Evolutionary conservation across 1,284 basidiomycete genomes (phyloP).

Genomic region (Boletus sp.): DNA sequence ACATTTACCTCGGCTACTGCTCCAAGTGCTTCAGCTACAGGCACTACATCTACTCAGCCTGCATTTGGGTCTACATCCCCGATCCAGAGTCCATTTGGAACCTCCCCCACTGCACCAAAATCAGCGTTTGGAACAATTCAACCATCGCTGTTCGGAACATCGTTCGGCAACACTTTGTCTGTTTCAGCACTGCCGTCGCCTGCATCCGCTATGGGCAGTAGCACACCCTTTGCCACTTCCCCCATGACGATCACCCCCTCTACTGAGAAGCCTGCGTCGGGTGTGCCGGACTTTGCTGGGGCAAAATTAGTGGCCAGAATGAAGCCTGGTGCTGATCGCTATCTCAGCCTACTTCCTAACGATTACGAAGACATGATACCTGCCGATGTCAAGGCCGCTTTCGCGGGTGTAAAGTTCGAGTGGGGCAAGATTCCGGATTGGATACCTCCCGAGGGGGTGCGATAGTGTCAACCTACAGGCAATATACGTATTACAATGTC

Average conservation of each 20-base stretch:
- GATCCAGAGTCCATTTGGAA: constrained; percentile 35
- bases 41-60: constrained; percentile 27
- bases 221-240: constrained; percentile 33
- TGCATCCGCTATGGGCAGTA: constrained; percentile 23
- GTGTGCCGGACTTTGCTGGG: constrained; percentile 49
- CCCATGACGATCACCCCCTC: constrained; percentile 32
- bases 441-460: constrained; percentile 74
- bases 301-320: constrained; percentile 43
- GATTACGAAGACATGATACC: constrained; percentile 61
- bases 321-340: constrained; percentile 54
- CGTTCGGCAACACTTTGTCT: constrained; percentile 21
- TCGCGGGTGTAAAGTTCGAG: constrained; percentile 63
- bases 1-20: constrained; percentile 29
- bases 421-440: constrained; percentile 78
- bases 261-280: constrained; percentile 28
- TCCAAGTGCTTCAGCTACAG: constrained; percentile 17
- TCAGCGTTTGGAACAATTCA: constrained; percentile 38
- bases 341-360: constrained; percentile 60
- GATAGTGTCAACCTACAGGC: constrained; percentile 33
- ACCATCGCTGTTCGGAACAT: constrained; percentile 23
- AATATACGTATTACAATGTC: not conserved
- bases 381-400: constrained; percentile 58
- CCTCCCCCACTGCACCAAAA: constrained; percentile 25
- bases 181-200: constrained; percentile 22
- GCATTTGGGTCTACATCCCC: constrained; percentile 37